These are phyloP conservation scores for Fonsecaea nubica DNA, from an alignment of 2,329 filamentous ascomycete genomes.

Conservation along the genomic window DNA sequence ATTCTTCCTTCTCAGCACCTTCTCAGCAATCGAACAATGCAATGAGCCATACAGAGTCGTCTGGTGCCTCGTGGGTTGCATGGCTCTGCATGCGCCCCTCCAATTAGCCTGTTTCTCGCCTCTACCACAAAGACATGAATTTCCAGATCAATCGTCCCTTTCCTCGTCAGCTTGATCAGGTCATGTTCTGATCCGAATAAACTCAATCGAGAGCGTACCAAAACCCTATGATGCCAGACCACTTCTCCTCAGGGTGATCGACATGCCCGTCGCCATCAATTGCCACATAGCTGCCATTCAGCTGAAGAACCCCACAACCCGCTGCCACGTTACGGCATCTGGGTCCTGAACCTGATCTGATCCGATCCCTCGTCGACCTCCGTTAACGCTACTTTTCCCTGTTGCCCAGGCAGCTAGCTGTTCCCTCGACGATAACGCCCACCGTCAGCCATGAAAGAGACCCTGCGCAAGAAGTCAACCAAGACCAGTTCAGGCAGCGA, in stretches of 20 bases:
- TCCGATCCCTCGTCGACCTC: background rate
- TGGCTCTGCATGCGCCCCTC: background rate
- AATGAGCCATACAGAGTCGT: background rate
- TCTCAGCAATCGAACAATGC: slow-evolving; percentile 16
- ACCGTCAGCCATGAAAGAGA: slow-evolving; percentile 33
- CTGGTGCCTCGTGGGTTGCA: background rate
- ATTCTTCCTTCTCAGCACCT: slow-evolving; percentile 12
- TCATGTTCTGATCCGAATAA: background rate
- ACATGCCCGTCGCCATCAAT: slow-evolving; percentile 13
- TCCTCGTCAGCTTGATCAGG: background rate
- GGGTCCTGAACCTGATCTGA: slow-evolving; percentile 6
- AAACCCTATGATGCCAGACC: background rate
- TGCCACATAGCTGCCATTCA: slow-evolving; percentile 5
- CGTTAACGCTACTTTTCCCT: background rate
- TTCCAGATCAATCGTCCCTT: background rate
- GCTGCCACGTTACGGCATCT: slow-evolving; percentile 6
- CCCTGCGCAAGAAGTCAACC: slow-evolving; percentile 30
- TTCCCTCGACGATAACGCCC: background rate
- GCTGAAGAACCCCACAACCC: slow-evolving; percentile 13
- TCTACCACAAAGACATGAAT: background rate
- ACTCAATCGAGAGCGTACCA: background rate
- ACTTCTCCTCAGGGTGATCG: background rate
- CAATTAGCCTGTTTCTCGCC: slow-evolving; percentile 8
- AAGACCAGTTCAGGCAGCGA: slow-evolving; percentile 27
- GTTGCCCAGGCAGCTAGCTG: slow-evolving; percentile 1